Percentiles rank a stretch among this genome's conserved stretches.
Evolutionary conservation across 73 alveolate genomes (phyloP).

Genomic region (Durusdinium trenchii): DNA sequence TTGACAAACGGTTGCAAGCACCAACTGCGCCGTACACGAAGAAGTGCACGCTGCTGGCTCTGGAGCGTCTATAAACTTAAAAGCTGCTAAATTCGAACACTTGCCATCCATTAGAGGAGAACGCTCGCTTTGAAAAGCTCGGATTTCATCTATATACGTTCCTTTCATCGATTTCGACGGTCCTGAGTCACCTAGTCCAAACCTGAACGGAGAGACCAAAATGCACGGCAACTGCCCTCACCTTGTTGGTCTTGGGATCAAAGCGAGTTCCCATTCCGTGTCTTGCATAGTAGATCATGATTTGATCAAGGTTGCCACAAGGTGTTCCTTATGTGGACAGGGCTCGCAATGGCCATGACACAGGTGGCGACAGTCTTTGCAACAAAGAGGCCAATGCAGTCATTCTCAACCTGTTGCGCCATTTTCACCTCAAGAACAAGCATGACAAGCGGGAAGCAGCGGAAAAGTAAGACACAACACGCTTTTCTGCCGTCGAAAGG

Average conservation of each 20-base stretch:
- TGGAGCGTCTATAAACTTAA: too few species aligned
- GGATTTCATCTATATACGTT: not conserved
- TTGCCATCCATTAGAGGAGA: too few species aligned
- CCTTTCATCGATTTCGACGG: not conserved
- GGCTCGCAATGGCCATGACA: not conserved
- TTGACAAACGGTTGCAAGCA: too few species aligned
- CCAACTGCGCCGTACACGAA: too few species aligned
- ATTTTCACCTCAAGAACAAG: not conserved
- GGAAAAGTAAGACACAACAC: not conserved
- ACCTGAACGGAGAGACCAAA: not conserved
- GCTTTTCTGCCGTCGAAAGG: not conserved
- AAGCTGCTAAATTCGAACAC: too few species aligned
- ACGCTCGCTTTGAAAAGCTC: not conserved
- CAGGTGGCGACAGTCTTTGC: not conserved
- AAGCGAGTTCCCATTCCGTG: conserved; percentile 93
- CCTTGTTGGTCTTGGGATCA: conserved; percentile 86
- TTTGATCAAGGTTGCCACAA: conserved; percentile 85
- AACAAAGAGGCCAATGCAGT: conserved; percentile 57
- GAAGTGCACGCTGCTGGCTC: too few species aligned
- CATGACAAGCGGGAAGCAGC: not conserved
- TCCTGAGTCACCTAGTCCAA: not conserved
- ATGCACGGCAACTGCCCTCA: not conserved
- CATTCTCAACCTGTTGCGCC: conserved; percentile 83
- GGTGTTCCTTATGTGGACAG: conserved; percentile 37
- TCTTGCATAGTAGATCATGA: conserved; percentile 94